A percentile compares a stretch with the other conserved stretches of the same genome.
Evolutionary conservation across 345 rosid species (phyloP).

Genomic region (Hibiscus tridactylites): DNA sequence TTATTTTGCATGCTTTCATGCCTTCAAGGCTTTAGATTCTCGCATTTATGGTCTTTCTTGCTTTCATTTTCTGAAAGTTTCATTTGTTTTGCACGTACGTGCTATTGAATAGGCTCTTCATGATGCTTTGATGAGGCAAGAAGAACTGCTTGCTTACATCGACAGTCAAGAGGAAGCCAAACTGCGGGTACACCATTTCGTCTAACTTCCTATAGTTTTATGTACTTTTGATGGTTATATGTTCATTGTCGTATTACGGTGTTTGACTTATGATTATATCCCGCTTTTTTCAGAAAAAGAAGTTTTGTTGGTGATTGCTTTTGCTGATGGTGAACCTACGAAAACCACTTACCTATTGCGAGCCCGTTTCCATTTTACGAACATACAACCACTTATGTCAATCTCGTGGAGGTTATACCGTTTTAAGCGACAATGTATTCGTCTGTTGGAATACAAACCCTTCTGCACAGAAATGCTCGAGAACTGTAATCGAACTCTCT

Average conservation of each 20-base stretch:
- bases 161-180: constrained; percentile 80
- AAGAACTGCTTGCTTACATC: constrained; percentile 89
- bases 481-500: background rate
- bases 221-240: background rate
- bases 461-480: background rate
- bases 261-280: background rate
- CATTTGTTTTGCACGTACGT: background rate
- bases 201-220: background rate
- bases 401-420: constrained; percentile 9
- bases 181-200: constrained; percentile 38
- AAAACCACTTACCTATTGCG: background rate
- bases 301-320: constrained; percentile 46
- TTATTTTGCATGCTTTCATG: background rate
- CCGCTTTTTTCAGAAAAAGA: constrained; percentile 42
- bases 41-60: background rate
- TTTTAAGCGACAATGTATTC: constrained; percentile 5
- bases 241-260: background rate
- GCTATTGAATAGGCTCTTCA: constrained; percentile 58
- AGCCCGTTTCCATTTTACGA: background rate
- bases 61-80: background rate
- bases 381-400: constrained; percentile 1
- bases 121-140: constrained; percentile 95
- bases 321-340: background rate
- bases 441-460: background rate
- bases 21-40: background rate